Conservation (phyloP, 331 rosid genomes). For the Pyrus hybrid region DNA sequence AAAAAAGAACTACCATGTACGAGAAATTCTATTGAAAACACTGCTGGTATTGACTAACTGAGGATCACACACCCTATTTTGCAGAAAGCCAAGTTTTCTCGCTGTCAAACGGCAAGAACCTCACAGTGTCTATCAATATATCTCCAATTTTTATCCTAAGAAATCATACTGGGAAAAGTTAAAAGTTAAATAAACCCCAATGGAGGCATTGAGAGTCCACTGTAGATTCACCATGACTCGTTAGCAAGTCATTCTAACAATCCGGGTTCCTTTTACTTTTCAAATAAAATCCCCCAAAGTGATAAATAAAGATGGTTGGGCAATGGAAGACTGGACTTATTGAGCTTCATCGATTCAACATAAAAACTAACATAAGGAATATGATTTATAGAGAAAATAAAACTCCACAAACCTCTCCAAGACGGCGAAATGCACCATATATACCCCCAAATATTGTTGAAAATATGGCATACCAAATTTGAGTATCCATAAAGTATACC, state of each 20-base stretch:
- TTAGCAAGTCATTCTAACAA: background rate
- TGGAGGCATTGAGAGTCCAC: background rate
- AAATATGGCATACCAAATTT: conserved; percentile 96
- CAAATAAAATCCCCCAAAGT: background rate
- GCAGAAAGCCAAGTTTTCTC: background rate
- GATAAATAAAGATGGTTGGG: background rate
- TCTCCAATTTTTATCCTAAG: background rate
- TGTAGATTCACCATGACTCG: background rate
- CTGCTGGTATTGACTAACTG: background rate
- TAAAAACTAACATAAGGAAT: background rate
- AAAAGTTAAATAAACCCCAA: background rate
- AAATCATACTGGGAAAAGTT: background rate
- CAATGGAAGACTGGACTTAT: background rate
- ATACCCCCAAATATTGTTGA: conserved; percentile 86
- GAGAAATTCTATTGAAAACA: background rate
- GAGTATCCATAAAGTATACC: conserved; percentile 99
- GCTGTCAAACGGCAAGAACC: background rate
- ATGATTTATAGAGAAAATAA: background rate
- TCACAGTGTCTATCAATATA: background rate
- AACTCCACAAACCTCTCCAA: conserved; percentile 80
- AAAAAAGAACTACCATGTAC: background rate
- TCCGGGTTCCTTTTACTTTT: background rate
- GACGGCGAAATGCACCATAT: conserved; percentile 89
- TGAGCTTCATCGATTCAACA: background rate
- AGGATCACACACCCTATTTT: background rate